phyloP scores from a whole-genome alignment of 768 basidiomycete genomes.

The Psilocybe subaeruginosa region DNA sequence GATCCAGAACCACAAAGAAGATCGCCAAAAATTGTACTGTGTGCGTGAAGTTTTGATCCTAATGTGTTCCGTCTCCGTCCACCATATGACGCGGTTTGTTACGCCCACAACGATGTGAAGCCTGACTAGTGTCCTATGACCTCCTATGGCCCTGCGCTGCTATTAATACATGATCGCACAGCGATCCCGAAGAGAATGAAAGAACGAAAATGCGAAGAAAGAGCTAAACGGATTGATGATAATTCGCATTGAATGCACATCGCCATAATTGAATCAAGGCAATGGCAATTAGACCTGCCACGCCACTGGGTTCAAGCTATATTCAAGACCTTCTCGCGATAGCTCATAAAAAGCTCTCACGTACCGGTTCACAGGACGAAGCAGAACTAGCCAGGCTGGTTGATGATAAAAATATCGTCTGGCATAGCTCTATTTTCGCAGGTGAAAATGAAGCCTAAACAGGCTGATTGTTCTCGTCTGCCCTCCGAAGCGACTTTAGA shows the following conservation, averaged over 20 bases:
- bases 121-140: not conserved
- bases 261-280: not conserved
- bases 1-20: constrained; percentile 1
- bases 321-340: not conserved
- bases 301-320: not conserved
- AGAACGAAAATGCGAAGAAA: not conserved
- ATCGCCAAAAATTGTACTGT: not conserved
- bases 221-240: too few species aligned
- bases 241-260: too few species aligned
- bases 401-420: not conserved
- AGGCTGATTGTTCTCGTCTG: not conserved
- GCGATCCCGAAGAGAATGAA: not conserved
- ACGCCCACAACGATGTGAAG: not conserved
- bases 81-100: not conserved
- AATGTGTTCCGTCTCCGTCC: not conserved
- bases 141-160: not conserved
- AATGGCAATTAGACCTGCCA: not conserved
- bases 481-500: not conserved
- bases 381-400: not conserved
- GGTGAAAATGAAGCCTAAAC: not conserved
- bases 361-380: not conserved
- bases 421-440: not conserved
- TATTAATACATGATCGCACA: not conserved
- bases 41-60: not conserved
- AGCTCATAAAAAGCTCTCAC: not conserved